Evolutionary conservation across 352 stramenopile species (phyloP), one percentile per base, ranked within the genome.

Genomic region (Phytophthora nicotianae): DNA sequence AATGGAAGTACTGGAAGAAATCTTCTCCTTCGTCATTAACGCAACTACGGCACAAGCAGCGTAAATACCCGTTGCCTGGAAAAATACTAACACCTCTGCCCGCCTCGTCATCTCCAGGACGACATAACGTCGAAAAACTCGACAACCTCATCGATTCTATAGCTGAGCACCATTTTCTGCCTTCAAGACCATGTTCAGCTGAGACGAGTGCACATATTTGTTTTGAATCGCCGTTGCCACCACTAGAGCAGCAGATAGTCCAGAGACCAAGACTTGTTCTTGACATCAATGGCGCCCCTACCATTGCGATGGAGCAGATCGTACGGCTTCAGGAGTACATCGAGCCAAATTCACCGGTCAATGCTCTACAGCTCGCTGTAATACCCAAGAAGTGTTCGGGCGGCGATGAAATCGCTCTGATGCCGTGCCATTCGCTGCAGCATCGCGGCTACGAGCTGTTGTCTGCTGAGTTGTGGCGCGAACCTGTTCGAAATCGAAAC

Each of bases 361-460:
- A 81, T 32, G 64, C 70, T 3, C 61, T 89, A 1, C 72, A 83
- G 20, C 70, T 91, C 17, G 41, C 71, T n/a, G 33, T 55, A 19
- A 53, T 87, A 5, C 77, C 82, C 1, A 79, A 77, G 20, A 89
- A 86, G 43, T 86, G 79, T 37, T 43, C 74, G 19, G 26, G 38
- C 8, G 48, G 68, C 1, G 82, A 91, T 49, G 82, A 91, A 57
- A 43, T 89, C 14, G 78, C 82, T 19, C 72, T 91, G n/a, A 91
- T 91, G 82, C 82, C 82, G 2, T 91, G 82, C 41, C 75, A 89
- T 65, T 79, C 77, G 19, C 50, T 88, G 2, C 64, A 73, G 20
- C 74, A 89, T 21, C 75, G 82, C 4, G 74, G 64, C 14, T 64
- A 23, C 63, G 58, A 32, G 60, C 77, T 16, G 33, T 37, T 21